A percentile compares a stretch with the other conserved stretches of the same genome.
Evolutionary conservation across 768 basidiomycete species (phyloP).

Genomic region (Megacollybia marginata): DNA sequence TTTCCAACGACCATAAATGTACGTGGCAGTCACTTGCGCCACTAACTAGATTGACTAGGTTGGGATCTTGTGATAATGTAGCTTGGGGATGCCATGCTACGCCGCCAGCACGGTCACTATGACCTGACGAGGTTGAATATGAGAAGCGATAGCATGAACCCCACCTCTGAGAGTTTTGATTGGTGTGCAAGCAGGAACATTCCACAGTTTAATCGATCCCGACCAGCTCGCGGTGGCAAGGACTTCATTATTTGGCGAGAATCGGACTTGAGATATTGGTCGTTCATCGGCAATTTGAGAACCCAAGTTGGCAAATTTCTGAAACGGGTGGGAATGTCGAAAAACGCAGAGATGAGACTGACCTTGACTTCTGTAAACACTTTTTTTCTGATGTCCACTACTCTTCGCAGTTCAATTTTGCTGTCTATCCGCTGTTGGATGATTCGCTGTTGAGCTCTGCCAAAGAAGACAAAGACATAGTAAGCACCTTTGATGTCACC

Average conservation of each 20-base stretch:
- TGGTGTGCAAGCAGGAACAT: conserved; percentile 83
- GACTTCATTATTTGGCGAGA: conserved; percentile 84
- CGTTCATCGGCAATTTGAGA: conserved; percentile 98
- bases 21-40: conserved; percentile 85
- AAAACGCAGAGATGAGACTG: conserved; percentile 11
- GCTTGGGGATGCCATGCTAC: conserved; percentile 98
- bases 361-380: conserved; percentile 89
- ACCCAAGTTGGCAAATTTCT: conserved; percentile 90
- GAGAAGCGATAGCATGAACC: conserved; percentile 4
- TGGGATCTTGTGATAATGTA: conserved; percentile 59
- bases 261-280: conserved; percentile 89
- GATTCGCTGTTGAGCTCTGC: conserved; percentile 93
- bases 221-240: conserved; percentile 96
- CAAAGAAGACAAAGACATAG: conserved; percentile 37
- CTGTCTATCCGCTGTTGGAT: conserved; percentile 90
- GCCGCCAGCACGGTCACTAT: conserved; percentile 87
- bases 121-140: conserved; percentile 40
- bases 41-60: conserved; percentile 78
- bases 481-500: conserved; percentile 71
- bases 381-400: conserved; percentile 90
- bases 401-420: conserved; percentile 75
- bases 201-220: conserved; percentile 92
- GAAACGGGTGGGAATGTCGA: background rate
- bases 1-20: conserved; percentile 83
- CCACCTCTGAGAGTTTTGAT: conserved; percentile 69